A percentile compares a stretch with the other conserved stretches of the same genome.
Conservation (phyloP, 2,329 filamentous ascomycete genomes). For the Ceratocystis albifundus region DNA sequence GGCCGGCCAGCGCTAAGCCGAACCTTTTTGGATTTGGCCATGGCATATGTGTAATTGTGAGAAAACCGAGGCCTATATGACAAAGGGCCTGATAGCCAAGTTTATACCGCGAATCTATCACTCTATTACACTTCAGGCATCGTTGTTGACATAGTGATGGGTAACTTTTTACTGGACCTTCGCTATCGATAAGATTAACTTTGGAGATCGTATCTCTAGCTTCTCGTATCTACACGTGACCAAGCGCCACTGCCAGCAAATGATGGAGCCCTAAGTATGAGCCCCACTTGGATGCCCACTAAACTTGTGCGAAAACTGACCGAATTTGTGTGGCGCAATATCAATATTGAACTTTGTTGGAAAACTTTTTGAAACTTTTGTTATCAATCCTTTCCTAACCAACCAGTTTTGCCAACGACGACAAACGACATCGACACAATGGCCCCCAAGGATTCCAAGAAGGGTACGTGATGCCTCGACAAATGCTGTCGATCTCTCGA, state of each 20-base stretch:
- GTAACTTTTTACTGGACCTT: conserved; percentile 20
- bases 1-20: conserved; percentile 38
- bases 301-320: conserved; percentile 11
- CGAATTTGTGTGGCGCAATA: conserved; percentile 10
- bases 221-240: background rate
- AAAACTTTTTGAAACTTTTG: conserved; percentile 15
- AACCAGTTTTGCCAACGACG: conserved; percentile 23
- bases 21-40: conserved; percentile 30
- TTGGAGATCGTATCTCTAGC: too few species aligned
- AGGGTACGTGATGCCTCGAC: conserved; percentile 36
- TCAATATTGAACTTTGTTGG: conserved; percentile 15
- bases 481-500: conserved; percentile 13
- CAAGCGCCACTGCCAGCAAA: background rate
- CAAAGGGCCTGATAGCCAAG: background rate
- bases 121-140: background rate
- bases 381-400: conserved; percentile 11
- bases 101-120: background rate
- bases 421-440: conserved; percentile 28
- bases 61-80: background rate
- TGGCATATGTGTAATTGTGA: background rate
- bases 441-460: conserved; percentile 36
- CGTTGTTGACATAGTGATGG: too few species aligned
- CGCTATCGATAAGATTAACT: conserved; percentile 16
- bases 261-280: conserved; percentile 17
- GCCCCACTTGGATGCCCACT: conserved; percentile 13